Base-by-base conservation (phyloP, 192 early-diverging fungal genomes). In the Coemansia sp. region DNA sequence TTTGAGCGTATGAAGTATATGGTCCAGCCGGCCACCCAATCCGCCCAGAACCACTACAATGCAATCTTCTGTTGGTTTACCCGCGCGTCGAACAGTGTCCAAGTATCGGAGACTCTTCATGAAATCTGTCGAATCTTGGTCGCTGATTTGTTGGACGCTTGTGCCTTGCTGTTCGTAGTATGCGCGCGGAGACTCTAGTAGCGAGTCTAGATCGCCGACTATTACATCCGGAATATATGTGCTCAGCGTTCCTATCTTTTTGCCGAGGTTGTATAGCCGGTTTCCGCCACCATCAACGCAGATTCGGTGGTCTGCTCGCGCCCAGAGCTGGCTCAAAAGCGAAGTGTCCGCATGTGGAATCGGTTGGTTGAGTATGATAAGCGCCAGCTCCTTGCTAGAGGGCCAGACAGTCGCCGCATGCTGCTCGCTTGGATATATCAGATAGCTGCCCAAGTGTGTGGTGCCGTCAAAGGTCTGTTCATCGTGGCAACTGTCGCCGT, bases 231-330 rank as follows among this genome's bases (percentile, higher is more conserved):
- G 96, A 15, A 75, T 64, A 52, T 65, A 65, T 29, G 49, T 31
- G 20, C 27, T 61, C 31, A 65, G 43, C 22, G 62, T 33, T 20
- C 80, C 81, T 4, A 72, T 70, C n/a, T 76, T 50, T 13, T 43
- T 64, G 62, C 94, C 86, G 3, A 87, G 61, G 57, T 93, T 89
- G 62, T 90, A 95, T 29, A 98, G 77, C 27, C 91, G 87, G 75
- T 98, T 98, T 31, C 91, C 91, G 11, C 95, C 97, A 18, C 97
- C 97, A 64, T 98, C 97, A 0, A 94, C 92, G 72, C 94, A 94
- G 44, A 96, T 75, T 20, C 85, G 74, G 69, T 80, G 64, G 52
- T 65, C 55, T 55, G 71, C 66, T 58, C 78, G 83, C 29, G 61
- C 31, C 87, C 85, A 90, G 24, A 85, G 57, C 22, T 62, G 61